Evolutionary conservation across 176 grass and related monocot species (phyloP), one percentile per base, ranked within the genome.

Genomic region (Zea luxurians): DNA sequence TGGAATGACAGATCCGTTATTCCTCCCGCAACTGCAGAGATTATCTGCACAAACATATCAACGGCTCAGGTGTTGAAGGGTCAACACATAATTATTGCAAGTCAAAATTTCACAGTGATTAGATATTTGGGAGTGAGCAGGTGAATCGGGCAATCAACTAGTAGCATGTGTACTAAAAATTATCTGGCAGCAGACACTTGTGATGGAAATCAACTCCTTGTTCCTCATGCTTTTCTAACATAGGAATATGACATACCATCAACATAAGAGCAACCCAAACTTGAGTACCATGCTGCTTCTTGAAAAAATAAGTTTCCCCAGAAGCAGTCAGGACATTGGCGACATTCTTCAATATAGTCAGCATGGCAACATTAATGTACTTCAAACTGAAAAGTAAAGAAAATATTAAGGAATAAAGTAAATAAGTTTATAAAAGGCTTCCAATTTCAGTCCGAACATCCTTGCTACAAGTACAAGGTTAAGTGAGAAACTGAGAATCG

Each of bases 281-380:
- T 94, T 84, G 89, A 64, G 52, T 70, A 43, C 84, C 95, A 68
- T 94, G 95, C 60, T 92, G 78, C 77, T 98, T 94, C 58, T 81
- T 89, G 71, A 98, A 94, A 73, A 98, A 82, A 71, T 98, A 98
- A 17, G 87, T 92, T 89, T 98, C 91, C 27, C 95, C 95, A 64
- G 91, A 83, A 83, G 95, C 95, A 87, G 95, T 94, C 49, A 98
- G 82, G 10, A 98, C 91, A 89, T 98, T 98, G 38, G 95, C 89
- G 1, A 92, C 83, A 78, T 98, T 98, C 88, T 98, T 98, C 83
- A 98, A 35, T 84, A 98, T 86, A 40, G 95, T 94, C 83, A 98
- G 64, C 91, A 98, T 98, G 16, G 95, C 95, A 80, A 98, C 95
- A 87, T 98, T 98, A 61, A 98, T 94, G 74, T 98, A 90, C 71